Conservation (phyloP, 495 filamentous ascomycete genomes). For the Podospora tetraspora region DNA sequence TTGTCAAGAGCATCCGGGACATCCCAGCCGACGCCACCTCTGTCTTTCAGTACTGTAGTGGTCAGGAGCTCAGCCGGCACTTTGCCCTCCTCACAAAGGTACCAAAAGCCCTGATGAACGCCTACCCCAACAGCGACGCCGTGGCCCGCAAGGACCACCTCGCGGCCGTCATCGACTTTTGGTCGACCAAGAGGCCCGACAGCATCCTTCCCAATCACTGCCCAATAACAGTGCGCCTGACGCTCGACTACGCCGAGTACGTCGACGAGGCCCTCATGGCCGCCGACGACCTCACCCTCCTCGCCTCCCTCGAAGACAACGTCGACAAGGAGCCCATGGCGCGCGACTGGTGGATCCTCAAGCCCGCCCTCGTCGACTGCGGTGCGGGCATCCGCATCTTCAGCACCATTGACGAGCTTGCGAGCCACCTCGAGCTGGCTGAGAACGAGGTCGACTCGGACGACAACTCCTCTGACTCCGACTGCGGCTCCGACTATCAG, state of each 20-base stretch:
- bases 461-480: constrained; percentile 5
- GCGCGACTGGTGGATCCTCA: constrained; percentile 77
- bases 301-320: constrained; percentile 58
- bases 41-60: constrained; percentile 21
- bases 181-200: constrained; percentile 55
- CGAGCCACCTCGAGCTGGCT: constrained; percentile 65
- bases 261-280: constrained; percentile 72
- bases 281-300: constrained; percentile 56
- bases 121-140: constrained; percentile 26
- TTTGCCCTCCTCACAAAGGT: constrained; percentile 19
- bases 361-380: constrained; percentile 76
- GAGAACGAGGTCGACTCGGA: constrained; percentile 32
- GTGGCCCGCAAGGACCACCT: constrained; percentile 24
- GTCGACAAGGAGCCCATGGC: constrained; percentile 35
- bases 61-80: constrained; percentile 19
- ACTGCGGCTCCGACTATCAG: not conserved
- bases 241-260: constrained; percentile 77
- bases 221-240: constrained; percentile 61
- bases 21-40: constrained; percentile 12
- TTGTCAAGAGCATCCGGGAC: constrained; percentile 16
- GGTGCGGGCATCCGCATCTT: constrained; percentile 75
- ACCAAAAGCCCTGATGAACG: constrained; percentile 19
- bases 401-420: constrained; percentile 60
- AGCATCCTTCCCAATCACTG: constrained; percentile 52
- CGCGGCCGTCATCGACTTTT: constrained; percentile 21